Evolutionary conservation across 805 yeast species (phyloP).

Genomic region (Cyberlindnera lachancei): DNA sequence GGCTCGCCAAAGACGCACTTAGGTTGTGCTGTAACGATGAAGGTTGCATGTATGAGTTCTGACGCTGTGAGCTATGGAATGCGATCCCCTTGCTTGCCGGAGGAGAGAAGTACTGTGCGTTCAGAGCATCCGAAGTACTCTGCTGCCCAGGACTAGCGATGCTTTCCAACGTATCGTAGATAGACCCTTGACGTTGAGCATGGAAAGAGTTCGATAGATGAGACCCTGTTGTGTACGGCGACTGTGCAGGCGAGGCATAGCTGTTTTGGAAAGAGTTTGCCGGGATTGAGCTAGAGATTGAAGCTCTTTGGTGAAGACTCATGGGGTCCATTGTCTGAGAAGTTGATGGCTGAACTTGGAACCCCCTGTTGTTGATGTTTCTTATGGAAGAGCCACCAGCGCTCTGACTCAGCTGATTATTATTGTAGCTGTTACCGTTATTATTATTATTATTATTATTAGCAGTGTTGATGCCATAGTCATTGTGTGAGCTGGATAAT

Average conservation of each 20-base stretch:
- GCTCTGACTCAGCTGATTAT: no score
- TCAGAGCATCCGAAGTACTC: constrained; percentile 5
- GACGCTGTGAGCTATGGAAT: background rate
- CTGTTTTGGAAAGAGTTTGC: constrained; percentile 8
- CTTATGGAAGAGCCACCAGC: background rate
- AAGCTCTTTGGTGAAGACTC: constrained; percentile 2
- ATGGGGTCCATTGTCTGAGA: constrained; percentile 5
- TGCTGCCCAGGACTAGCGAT: constrained; percentile 14
- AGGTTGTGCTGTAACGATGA: background rate
- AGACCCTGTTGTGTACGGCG: constrained; percentile 15
- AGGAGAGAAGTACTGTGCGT: constrained; percentile 22
- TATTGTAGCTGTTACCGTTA: constrained; percentile 1
- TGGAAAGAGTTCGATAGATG: constrained; percentile 16
- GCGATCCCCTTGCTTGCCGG: constrained; percentile 13
- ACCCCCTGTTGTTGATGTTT: background rate
- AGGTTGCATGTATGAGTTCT: background rate
- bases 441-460: constrained; percentile 4
- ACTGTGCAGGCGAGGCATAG: constrained; percentile 15
- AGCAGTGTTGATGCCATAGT: constrained; percentile 2
- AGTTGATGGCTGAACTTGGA: no score
- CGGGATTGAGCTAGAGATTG: background rate
- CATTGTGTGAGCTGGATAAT: background rate
- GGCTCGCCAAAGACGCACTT: constrained; percentile 2
- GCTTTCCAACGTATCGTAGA: constrained; percentile 20
- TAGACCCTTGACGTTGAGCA: constrained; percentile 17